These are phyloP conservation scores for Amylocarpus encephaloides DNA, from an alignment of 2,329 filamentous ascomycete species.

Conservation along the genomic window DNA sequence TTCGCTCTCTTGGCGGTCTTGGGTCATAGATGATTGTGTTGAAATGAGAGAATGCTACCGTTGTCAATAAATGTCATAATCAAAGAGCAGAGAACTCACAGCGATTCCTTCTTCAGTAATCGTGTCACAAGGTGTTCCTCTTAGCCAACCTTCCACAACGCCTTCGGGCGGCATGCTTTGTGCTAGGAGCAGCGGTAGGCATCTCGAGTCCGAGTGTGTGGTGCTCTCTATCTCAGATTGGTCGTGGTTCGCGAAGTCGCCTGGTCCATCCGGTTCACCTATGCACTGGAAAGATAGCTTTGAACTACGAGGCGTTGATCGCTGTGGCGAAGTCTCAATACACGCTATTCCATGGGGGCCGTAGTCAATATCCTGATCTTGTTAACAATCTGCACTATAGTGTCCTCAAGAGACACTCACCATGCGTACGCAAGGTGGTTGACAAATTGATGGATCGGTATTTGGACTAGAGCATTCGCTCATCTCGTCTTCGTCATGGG, in stretches of 20 bases:
- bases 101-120: conserved; percentile 16
- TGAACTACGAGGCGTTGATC: conserved; percentile 11
- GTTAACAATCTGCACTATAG: not conserved
- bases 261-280: conserved; percentile 7
- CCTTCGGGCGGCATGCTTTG: conserved; percentile 8
- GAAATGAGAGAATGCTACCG: not conserved
- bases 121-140: conserved; percentile 14
- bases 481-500: conserved; percentile 1
- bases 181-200: conserved; percentile 6
- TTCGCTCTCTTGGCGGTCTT: conserved; percentile 16
- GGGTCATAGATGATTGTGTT: conserved; percentile 14
- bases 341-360: not conserved
- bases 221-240: conserved; percentile 17
- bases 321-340: not conserved
- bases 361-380: not conserved
- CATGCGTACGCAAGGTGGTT: not conserved
- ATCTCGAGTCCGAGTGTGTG: conserved; percentile 1
- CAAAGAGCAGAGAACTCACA: conserved; percentile 13
- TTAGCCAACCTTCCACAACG: conserved; percentile 23
- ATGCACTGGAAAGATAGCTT: conserved; percentile 26
- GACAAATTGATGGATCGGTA: not conserved
- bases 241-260: not conserved
- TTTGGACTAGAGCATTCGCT: conserved; percentile 1
- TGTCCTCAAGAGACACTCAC: not conserved
- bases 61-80: not conserved